Evolutionary conservation across 2,329 filamentous ascomycete genomes (phyloP).

Genomic region (Alternaria triticimaculans): DNA sequence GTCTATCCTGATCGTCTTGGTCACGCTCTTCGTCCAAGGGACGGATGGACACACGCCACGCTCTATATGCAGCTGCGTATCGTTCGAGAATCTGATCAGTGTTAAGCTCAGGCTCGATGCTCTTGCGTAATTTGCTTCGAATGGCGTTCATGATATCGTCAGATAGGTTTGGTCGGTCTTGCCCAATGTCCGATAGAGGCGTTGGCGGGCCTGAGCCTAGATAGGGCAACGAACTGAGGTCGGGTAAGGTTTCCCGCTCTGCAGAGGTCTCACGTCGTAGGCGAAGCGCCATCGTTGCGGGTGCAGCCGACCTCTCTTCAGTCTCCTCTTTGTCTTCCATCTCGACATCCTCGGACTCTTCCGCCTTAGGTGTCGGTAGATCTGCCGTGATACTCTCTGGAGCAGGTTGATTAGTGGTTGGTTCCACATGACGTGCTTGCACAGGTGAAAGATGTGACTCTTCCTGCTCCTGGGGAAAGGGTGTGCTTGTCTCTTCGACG

Average conservation of each 20-base stretch:
- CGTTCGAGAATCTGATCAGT: slow-evolving; percentile 39
- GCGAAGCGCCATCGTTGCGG: slow-evolving; percentile 42
- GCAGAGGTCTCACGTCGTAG: slow-evolving; percentile 37
- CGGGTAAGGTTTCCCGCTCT: slow-evolving; percentile 49
- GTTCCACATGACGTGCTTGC: not conserved
- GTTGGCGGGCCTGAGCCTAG: slow-evolving; percentile 53
- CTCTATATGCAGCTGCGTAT: slow-evolving; percentile 49
- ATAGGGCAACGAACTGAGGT: slow-evolving; percentile 54
- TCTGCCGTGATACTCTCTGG: slow-evolving; percentile 30
- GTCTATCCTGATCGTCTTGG: slow-evolving; percentile 46
- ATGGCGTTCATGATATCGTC: slow-evolving; percentile 47
- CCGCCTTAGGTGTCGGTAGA: slow-evolving; percentile 44
- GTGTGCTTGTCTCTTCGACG: slow-evolving; percentile 26
- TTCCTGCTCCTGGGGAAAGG: slow-evolving; percentile 25
- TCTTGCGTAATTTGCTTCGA: slow-evolving; percentile 41
- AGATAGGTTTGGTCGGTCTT: slow-evolving; percentile 47
- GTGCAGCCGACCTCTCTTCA: slow-evolving; percentile 35
- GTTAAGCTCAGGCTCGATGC: slow-evolving; percentile 38
- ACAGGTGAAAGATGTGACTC: slow-evolving; percentile 7
- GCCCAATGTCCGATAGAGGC: slow-evolving; percentile 52
- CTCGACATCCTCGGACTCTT: slow-evolving; percentile 42
- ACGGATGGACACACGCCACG: slow-evolving; percentile 52
- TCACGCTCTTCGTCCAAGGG: slow-evolving; percentile 52
- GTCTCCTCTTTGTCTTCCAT: slow-evolving; percentile 31
- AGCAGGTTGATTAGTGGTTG: slow-evolving; percentile 17